Percentiles rank a stretch among this genome's conserved stretches.
phyloP scores from a whole-genome alignment of 2,329 filamentous ascomycete genomes.

The Neophaeococcomyces aloes region DNA sequence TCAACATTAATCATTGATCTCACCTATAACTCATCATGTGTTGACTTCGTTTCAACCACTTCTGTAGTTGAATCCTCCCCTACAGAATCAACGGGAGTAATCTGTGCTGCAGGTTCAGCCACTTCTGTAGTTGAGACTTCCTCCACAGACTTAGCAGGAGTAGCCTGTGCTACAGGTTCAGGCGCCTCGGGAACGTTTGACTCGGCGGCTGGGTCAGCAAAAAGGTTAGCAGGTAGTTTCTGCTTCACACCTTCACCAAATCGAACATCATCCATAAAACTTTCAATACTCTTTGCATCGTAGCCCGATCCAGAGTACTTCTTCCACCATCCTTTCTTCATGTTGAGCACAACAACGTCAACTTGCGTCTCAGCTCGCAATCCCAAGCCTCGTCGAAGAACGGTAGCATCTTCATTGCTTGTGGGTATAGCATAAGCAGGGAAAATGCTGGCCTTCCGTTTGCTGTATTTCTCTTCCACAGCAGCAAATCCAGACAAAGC shows the following conservation, averaged over 20 bases:
- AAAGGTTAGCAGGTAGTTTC: constrained; percentile 55
- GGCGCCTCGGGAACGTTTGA: neutral
- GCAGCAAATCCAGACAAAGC: constrained; percentile 57
- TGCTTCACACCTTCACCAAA: constrained; percentile 77
- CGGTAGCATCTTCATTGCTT: constrained; percentile 46
- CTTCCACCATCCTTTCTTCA: constrained; percentile 76
- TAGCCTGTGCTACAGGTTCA: constrained; percentile 3
- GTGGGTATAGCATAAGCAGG: constrained; percentile 68
- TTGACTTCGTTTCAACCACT: too few species aligned
- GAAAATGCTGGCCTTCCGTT: constrained; percentile 60
- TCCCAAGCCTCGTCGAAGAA: constrained; percentile 51
- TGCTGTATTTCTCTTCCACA: constrained; percentile 63
- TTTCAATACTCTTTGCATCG: constrained; percentile 55
- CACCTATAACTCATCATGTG: too few species aligned
- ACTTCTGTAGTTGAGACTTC: too few species aligned
- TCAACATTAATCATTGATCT: too few species aligned
- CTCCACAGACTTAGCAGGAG: constrained; percentile 5
- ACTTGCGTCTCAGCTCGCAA: constrained; percentile 46
- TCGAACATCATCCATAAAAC: constrained; percentile 83
- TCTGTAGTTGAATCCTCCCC: too few species aligned
- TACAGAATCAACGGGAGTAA: too few species aligned
- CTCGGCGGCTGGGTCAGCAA: constrained; percentile 26
- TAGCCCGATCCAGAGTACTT: constrained; percentile 50
- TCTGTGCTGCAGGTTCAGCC: too few species aligned
- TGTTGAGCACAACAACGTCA: constrained; percentile 73